Conservation (phyloP, 148 eudicot species). For the Rhododendron mucronatum region DNA sequence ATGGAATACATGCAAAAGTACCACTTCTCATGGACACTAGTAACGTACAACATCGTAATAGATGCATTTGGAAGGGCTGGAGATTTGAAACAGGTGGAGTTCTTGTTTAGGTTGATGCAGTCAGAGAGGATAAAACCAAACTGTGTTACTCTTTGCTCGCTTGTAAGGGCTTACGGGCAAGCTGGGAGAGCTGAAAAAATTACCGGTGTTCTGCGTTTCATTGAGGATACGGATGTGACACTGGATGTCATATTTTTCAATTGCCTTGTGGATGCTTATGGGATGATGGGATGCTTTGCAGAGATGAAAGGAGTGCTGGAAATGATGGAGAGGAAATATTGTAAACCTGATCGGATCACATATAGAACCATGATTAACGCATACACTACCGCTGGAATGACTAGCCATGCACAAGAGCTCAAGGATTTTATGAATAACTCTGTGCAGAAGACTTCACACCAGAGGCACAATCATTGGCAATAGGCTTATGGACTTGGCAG, state of each 20-base stretch:
- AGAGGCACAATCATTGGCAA: not conserved
- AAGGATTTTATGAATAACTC: constrained; percentile 30
- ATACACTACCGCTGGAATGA: constrained; percentile 57
- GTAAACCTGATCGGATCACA: constrained; percentile 66
- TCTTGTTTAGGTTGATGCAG: constrained; percentile 64
- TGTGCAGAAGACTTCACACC: constrained; percentile 6
- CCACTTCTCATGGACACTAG: constrained; percentile 77
- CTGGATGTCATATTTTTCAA: constrained; percentile 83
- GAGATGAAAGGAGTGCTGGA: constrained; percentile 78
- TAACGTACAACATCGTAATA: constrained; percentile 80
- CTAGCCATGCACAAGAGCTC: constrained; percentile 49
- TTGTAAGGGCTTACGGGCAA: constrained; percentile 75
- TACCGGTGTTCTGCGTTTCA: constrained; percentile 41
- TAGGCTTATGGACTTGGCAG: not conserved
- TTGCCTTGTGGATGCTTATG: constrained; percentile 82
- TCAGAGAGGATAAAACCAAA: constrained; percentile 82
- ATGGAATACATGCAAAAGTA: constrained; percentile 93
- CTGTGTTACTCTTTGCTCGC: constrained; percentile 80
- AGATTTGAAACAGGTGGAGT: constrained; percentile 77
- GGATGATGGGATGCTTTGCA: constrained; percentile 67
- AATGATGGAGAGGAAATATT: constrained; percentile 66
- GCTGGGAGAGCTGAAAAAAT: constrained; percentile 68
- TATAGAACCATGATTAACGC: constrained; percentile 81
- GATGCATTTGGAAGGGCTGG: constrained; percentile 88
- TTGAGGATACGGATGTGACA: constrained; percentile 65